A percentile compares a stretch with the other conserved stretches of the same genome.
Conservation (phyloP, 164 flowering plant species). For the Vitis riparia region DNA sequence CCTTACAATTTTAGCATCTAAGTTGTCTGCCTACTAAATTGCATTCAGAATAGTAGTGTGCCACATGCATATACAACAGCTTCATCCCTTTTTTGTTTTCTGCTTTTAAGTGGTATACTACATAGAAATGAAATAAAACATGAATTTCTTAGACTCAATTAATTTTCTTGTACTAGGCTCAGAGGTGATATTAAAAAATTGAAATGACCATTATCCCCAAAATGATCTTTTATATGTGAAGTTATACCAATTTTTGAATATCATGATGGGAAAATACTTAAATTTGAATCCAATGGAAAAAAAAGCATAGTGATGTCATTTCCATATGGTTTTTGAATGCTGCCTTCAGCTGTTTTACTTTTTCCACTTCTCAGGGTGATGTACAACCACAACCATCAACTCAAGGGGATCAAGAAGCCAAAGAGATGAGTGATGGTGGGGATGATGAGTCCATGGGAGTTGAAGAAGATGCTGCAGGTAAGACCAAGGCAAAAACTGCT, state of each 20-base stretch:
- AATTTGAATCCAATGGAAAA: background rate
- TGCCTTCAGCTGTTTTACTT: background rate
- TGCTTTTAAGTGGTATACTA: too few species aligned
- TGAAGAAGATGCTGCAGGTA: slow-evolving; percentile 36
- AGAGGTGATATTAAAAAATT: too few species aligned
- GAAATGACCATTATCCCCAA: too few species aligned
- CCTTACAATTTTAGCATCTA: background rate
- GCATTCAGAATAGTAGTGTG: too few species aligned
- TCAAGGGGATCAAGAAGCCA: slow-evolving; percentile 15
- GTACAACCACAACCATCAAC: slow-evolving; percentile 20
- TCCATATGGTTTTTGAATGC: background rate
- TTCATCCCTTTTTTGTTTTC: too few species aligned
- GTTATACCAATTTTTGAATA: too few species aligned
- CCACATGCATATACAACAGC: too few species aligned
- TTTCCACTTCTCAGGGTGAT: slow-evolving; percentile 33
- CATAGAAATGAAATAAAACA: too few species aligned
- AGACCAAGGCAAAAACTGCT: slow-evolving; percentile 27
- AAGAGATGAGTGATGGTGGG: slow-evolving; percentile 23
- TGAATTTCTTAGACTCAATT: too few species aligned
- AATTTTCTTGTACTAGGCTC: too few species aligned
- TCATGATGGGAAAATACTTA: too few species aligned
- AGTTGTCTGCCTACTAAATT: background rate
- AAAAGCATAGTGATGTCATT: background rate
- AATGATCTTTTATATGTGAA: too few species aligned
- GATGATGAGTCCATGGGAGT: slow-evolving; percentile 51